Base-by-base conservation (phyloP, 2,329 filamentous ascomycete genomes). In the Chaetomiaceae sp. region DNA sequence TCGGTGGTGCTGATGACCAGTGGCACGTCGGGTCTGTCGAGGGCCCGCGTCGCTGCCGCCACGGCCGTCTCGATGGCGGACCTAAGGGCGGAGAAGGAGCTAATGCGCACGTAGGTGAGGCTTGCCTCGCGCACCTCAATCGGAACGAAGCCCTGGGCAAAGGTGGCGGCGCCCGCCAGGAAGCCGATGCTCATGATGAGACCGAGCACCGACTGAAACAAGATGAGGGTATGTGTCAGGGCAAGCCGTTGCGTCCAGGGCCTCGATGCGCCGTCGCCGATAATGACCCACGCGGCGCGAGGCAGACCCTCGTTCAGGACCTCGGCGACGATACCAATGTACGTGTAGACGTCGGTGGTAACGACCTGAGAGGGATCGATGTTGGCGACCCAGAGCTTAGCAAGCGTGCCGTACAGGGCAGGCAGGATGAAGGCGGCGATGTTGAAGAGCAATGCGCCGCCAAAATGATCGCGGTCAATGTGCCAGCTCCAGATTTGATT, bases 251-350 rank as follows among this genome's bases (percentile, higher is more conserved):
- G 70, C 0, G 66, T 52, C 0, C 76, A 63, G 0, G 70, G 69
- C 1, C 82, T 74, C 1, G 76, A 79, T 0, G 77, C 66, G 23
- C 74, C 75, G 65, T 89, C 82, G 7, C 82, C 84, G 50, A 89
- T 87, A 50, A 86, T 75, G 5, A 83, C 71, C 79, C 82, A 89
- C 0, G 83, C 75, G 0, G 83, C 81, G 19, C 84, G 74, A 0
- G 85, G 85, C 0, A 89, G 76, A 0, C 85, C 85, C 63, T 89
- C 85, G 56, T 89, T 89, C 14, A 89, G 65, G 0, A 87, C 83
- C 62, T 89, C 82, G 1, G 77, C 78, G 0, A 87, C 72, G 0
- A 82, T 76, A 17, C 77, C 74, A 53, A 89, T 86, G 63, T 89
- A 89, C 0, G 82, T 87, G 65, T 85, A 87, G 0, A 76, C 70